Evolutionary conservation across 2,329 filamentous ascomycete genomes (phyloP), one percentile per base, ranked within the genome.

Genomic region (Xylariaceae sp.): DNA sequence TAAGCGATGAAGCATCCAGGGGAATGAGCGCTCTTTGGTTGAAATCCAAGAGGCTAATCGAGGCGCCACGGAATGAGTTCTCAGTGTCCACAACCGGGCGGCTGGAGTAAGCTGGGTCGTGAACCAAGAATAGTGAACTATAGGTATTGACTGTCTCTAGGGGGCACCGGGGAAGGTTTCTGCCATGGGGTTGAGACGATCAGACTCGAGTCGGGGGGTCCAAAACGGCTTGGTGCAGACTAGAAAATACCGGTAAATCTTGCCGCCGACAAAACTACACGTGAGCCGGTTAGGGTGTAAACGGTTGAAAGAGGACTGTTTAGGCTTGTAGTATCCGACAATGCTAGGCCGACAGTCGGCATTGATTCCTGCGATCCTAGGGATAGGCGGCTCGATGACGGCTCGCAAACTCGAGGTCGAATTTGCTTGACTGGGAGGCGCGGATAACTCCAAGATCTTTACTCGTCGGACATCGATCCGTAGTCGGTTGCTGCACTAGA

Each of bases 301-400:
- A 47, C 47, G 37, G 50, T 29, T 47, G 52, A 60, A 59, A 63
- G 56, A 60, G 51, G 60, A 53, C 59, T 47, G 56, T 32, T 63
- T 54, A 53, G 64, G 55, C 60, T 63, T 52, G 60, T 54, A 7
- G 35, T 30, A 64, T 61, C 59, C 62, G 60, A 66, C 59, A 61
- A 56, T 60, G 58, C 32, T 57, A 50, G 57, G 60, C 58, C 43
- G 54, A 34, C 35, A 30, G 42, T 44, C 32, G 48, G 35, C 48
- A 56, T 47, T 39, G 31, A 55, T 29, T 39, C 43, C 45, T 46
- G 53, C 53, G 50, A 51, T 47, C 41, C 32, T 45, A 30, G 45
- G 47, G 40, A 41, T 41, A 37, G 55, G 48, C 46, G 49, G 29
- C 31, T 52, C 29, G 47, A 41, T 9, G n/a, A 31, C 39, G 50